These are phyloP conservation scores for Fusarium fujikuroi DNA, from an alignment of 2,329 filamentous ascomycete genomes.

Conservation along the genomic window DNA sequence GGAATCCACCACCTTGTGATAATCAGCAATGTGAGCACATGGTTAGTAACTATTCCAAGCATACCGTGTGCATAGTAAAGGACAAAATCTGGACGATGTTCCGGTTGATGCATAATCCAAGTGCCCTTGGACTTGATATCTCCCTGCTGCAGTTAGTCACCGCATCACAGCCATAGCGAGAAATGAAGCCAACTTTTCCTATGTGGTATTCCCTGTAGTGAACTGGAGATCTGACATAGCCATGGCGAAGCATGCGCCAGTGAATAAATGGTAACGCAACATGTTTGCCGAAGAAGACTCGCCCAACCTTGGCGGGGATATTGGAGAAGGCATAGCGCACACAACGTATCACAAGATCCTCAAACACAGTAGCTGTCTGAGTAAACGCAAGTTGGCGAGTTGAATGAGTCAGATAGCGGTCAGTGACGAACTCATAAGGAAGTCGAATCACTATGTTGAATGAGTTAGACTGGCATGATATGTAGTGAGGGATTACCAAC, in stretches of 20 bases:
- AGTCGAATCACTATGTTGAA: constrained; percentile 42
- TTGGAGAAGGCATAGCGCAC: constrained; percentile 81
- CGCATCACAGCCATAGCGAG: neutral
- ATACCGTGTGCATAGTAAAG: constrained; percentile 83
- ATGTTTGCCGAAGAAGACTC: constrained; percentile 80
- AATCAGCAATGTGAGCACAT: constrained; percentile 6
- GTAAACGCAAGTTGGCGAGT: constrained; percentile 66
- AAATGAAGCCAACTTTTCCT: constrained; percentile 41
- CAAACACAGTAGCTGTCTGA: constrained; percentile 76
- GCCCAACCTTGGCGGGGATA: constrained; percentile 74
- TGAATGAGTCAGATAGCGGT: constrained; percentile 47
- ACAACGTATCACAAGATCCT: constrained; percentile 80
- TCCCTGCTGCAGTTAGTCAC: constrained; percentile 23
- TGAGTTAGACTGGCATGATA: constrained; percentile 19
- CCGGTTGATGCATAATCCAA: constrained; percentile 73
- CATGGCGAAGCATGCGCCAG: constrained; percentile 80
- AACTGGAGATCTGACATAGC: constrained; percentile 69
- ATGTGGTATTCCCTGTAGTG: constrained; percentile 66
- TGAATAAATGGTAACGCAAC: constrained; percentile 79
- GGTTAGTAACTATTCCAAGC: constrained; percentile 21
- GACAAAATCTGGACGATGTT: constrained; percentile 75
- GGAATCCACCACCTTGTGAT: constrained; percentile 77
- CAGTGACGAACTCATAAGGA: constrained; percentile 46
- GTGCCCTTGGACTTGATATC: constrained; percentile 68
- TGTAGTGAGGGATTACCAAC: constrained; percentile 56